Evolutionary conservation across 352 stramenopile species (phyloP), one percentile per base, ranked within the genome.

Genomic region (Phytophthora capsici): DNA sequence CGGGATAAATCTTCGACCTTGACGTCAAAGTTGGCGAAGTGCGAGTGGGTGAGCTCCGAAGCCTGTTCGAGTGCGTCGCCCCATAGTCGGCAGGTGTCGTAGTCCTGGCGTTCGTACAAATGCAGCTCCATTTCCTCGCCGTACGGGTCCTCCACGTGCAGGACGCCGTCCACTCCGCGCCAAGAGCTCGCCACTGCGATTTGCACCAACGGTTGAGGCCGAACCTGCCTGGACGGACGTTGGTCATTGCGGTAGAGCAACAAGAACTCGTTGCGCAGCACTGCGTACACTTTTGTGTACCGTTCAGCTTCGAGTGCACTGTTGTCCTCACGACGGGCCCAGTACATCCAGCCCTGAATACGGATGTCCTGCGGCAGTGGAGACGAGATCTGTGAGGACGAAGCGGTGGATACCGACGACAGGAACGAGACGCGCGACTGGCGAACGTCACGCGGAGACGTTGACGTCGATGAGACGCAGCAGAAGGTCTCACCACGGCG

Each of bases 281-380:
- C 79, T 8, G 77, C 81, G 60, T 78, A 90, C 16, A 92, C 84
- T 54, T 92, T 92, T 43, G 78, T 88, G 76, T 82, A 92, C 40
- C 81, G 81, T 23, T 82, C 57, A 4, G 49, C 53, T 30, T 87
- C 69, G 13, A 47, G 38, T 5, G 57, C 20, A 7, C 17, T 51
- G 47, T 9, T 41, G 49, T 76, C 57, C 0, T 79, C 72, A 23
- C 26, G 43, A 30, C 76, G 78, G 14, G 78, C 78, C 84, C 84
- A 92, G 71, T 92, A 92, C 80, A 90, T 90, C 84, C 84, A 92
- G 37, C 76, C 80, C 37, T 89, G 73, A 34, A 88, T 57, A 13
- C 67, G 50, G 14, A 77, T 67, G 23, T 63, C 72, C 26, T 80
- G 71, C 14, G 73, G 69, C 22, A 80, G 26, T 14, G 75, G 69